Conservation (phyloP, 2,329 filamentous ascomycete species). For the Colletotrichum sublineola region DNA sequence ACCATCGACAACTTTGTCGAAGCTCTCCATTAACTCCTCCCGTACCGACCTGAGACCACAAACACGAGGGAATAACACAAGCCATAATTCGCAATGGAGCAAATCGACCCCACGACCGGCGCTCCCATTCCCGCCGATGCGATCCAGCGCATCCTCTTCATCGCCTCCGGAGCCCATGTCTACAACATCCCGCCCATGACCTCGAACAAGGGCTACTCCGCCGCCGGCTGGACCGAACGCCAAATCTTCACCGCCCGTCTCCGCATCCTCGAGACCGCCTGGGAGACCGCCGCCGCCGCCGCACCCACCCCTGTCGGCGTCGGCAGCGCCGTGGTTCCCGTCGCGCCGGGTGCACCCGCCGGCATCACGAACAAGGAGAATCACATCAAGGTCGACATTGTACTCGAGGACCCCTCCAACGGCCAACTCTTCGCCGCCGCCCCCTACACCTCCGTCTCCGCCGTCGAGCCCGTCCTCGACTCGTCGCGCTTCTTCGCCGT, state of each 20-base stretch:
- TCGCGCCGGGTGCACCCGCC: constrained; percentile 33
- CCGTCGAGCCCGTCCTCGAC: constrained; percentile 84
- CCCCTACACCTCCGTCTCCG: constrained; percentile 76
- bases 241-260: constrained; percentile 90
- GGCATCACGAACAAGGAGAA: constrained; percentile 49
- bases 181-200: constrained; percentile 88
- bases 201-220: constrained; percentile 83
- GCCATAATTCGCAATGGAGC: constrained; percentile 62
- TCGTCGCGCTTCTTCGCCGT: constrained; percentile 88
- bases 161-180: constrained; percentile 81
- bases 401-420: constrained; percentile 80
- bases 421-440: constrained; percentile 87
- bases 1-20: constrained; percentile 20
- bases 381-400: constrained; percentile 78
- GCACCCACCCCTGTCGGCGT: constrained; percentile 32
- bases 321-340: constrained; percentile 38
- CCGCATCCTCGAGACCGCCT: constrained; percentile 82
- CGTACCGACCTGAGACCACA: constrained; percentile 1
- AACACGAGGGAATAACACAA: not conserved
- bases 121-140: constrained; percentile 77
- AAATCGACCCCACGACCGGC: constrained; percentile 79
- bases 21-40: not conserved
- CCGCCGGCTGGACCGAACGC: constrained; percentile 81
- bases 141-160: constrained; percentile 87
- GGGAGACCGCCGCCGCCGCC: constrained; percentile 53